phyloP scores from a whole-genome alignment of 495 filamentous ascomycete species.

The Hypoxylon fragiforme region DNA sequence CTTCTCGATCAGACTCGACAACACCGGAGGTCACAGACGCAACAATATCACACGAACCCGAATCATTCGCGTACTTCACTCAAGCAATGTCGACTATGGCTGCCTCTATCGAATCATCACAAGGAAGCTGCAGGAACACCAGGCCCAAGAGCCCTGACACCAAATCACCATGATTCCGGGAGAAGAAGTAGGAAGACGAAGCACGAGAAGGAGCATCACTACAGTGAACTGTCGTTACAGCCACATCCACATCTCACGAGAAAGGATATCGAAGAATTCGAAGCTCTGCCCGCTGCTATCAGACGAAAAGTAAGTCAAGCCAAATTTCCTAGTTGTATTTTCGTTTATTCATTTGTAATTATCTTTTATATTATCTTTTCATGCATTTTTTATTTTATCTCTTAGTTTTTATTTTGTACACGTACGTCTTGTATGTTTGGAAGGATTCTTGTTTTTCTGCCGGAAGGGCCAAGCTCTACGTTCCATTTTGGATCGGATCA shows the following conservation, averaged over 20 bases:
- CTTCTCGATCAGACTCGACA: slow-evolving; percentile 31
- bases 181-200: slow-evolving; percentile 18
- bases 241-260: slow-evolving; percentile 30
- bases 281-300: slow-evolving; percentile 60
- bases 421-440: neutral
- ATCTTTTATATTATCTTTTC: too few relatives aligned
- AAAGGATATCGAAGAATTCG: slow-evolving; percentile 46
- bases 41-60: slow-evolving; percentile 12
- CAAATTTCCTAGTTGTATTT: too few relatives aligned
- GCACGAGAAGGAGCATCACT: slow-evolving; percentile 22
- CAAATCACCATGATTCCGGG: neutral
- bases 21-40: slow-evolving; percentile 20
- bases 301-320: slow-evolving; percentile 57
- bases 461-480: too few relatives aligned
- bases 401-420: neutral
- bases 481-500: too few relatives aligned
- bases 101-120: slow-evolving; percentile 14
- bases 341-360: slow-evolving; percentile 1
- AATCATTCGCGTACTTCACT: slow-evolving; percentile 23
- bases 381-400: too few relatives aligned
- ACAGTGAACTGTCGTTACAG: slow-evolving; percentile 9
- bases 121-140: slow-evolving; percentile 4
- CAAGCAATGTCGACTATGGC: slow-evolving; percentile 33
- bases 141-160: too few relatives aligned
- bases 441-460: too few relatives aligned